Conservation (phyloP, 169 alveolate species). For the Plasmodium yoelii region DNA sequence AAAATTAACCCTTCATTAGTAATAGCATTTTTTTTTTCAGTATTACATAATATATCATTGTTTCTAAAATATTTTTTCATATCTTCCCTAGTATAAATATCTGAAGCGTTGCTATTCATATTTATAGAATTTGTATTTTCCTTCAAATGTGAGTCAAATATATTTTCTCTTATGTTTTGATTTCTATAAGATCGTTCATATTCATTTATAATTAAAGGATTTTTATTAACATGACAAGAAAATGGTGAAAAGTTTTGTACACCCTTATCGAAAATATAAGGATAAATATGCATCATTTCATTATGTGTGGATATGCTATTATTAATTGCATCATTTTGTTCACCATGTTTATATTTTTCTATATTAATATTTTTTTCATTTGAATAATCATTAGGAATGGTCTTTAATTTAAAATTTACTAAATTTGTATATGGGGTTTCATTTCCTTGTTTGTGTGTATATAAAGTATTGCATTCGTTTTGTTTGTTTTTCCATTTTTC, state of each 20-base stretch:
- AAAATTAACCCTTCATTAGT: not conserved
- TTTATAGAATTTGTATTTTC: not conserved
- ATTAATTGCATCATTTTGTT: not conserved
- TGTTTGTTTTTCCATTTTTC: too few species aligned
- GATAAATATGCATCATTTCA: not conserved
- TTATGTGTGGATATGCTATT: not conserved
- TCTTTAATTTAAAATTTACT: too few species aligned
- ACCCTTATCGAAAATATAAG: not conserved
- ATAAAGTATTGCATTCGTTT: too few species aligned
- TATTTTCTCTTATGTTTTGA: not conserved
- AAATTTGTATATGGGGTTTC: too few species aligned
- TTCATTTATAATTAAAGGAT: not conserved
- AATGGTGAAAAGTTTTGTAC: not conserved
- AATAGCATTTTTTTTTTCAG: constrained; percentile 4
- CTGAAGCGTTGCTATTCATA: not conserved
- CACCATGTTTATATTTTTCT: not conserved
- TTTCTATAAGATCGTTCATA: not conserved
- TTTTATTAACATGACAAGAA: not conserved
- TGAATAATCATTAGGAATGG: constrained; percentile 2
- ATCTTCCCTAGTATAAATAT: constrained; percentile 1
- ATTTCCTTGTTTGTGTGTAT: too few species aligned
- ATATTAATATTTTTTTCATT: not conserved
- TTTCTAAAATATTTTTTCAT: constrained; percentile 1
- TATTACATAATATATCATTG: not conserved
- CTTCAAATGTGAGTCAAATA: not conserved